Evolutionary conservation across 2,329 filamentous ascomycete species (phyloP), one percentile per base, ranked within the genome.

Genomic region (Penicillium griseofulvum): DNA sequence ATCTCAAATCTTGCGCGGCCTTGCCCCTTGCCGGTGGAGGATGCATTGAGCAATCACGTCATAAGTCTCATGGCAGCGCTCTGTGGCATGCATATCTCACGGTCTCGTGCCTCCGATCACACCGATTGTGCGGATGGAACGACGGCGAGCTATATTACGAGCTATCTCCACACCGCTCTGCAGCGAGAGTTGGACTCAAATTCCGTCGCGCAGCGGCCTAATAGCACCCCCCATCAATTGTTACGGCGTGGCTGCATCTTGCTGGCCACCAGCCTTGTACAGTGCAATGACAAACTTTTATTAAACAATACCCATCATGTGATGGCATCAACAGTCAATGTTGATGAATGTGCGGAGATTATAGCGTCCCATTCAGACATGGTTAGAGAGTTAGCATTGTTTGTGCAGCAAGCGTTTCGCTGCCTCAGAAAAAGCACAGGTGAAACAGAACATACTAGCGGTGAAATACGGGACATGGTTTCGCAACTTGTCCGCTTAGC

Each of bases 61-160:
- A 63, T 68, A 14, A 74, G 72, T 52, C 63, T 74, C 29, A 55
- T 73, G 31, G 66, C 65, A 37, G 71, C 69, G 7, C 59, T 74
- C 36, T 74, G 72, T 46, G 70, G 71, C 16, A 74, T 74, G 67
- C 68, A 69, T 49, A 68, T 73, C 37, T 68, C 71, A 31, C 66
- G 71, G 26, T 68, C 66, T 53, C 63, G 66, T 45, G 56, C 61
- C 11, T 26, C 55, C 10, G 53, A 57, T 43, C 46, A 43, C 5
- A 44, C 34, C 14, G 59, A 64, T 14, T 54, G 43, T 28, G 29
- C 46, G 9, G 56, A 56, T 31, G 63, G 64, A 12, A 56, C 63
- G 14, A 67, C 65, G 54, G 65, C 70, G 28, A 57, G 65, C 29
- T 57, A 67, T 29, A 61, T 68, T 10, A 57, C 73, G 24, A 57